These are phyloP conservation scores for Pichia terricola DNA, from an alignment of 1,139 yeast species.

Conservation along the genomic window DNA sequence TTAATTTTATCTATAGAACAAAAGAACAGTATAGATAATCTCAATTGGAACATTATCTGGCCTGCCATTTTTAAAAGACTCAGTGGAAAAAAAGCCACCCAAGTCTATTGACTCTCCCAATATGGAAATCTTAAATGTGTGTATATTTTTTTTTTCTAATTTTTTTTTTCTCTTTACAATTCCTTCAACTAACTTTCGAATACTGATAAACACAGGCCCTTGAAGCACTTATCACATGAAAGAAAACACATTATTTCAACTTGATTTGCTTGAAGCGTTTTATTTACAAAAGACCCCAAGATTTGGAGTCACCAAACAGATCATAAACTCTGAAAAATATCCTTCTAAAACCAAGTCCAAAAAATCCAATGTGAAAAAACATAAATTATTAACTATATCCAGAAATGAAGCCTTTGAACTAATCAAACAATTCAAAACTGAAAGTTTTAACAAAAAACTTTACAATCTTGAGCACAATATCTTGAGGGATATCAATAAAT, in stretches of 20 bases:
- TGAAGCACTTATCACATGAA: constrained; percentile 1
- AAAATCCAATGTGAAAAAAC: constrained; percentile 22
- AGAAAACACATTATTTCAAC: constrained; percentile 32
- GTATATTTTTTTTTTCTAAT: too few relatives aligned
- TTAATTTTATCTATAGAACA: too few relatives aligned
- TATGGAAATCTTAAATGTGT: too few relatives aligned
- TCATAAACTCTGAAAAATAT: constrained; percentile 29
- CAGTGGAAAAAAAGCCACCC: too few relatives aligned
- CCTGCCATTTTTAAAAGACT: too few relatives aligned
- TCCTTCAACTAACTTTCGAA: too few relatives aligned
- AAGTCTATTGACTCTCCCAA: too few relatives aligned
- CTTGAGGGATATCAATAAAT: constrained; percentile 25
- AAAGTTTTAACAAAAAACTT: constrained; percentile 41
- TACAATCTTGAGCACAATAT: constrained; percentile 32
- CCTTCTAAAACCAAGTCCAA: constrained; percentile 7
- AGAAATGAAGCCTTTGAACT: constrained; percentile 35
- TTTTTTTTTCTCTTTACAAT: too few relatives aligned
- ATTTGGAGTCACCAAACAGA: constrained; percentile 42
- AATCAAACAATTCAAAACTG: constrained; percentile 37
- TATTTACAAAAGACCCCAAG: constrained; percentile 38
- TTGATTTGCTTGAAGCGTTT: constrained; percentile 44
- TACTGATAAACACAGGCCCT: too few relatives aligned
- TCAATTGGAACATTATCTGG: too few relatives aligned
- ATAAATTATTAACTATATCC: constrained; percentile 29
- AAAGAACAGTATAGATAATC: too few relatives aligned